Conservation (phyloP, 306 rosid genomes). For the Castanospermum australe region DNA sequence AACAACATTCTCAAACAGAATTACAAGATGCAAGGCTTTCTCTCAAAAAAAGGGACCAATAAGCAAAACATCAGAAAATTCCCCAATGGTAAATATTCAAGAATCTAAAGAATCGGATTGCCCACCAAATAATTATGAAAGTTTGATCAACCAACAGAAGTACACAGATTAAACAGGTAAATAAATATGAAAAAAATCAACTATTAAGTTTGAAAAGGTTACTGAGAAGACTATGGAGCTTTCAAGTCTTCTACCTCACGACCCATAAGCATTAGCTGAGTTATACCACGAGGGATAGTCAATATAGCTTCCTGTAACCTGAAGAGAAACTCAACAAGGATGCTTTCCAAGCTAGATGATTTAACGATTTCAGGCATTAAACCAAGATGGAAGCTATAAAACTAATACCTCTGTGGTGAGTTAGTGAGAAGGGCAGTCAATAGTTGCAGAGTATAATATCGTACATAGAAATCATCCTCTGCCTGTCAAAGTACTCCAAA, state of each 20-base stretch:
- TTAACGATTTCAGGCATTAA: slow-evolving; percentile 15
- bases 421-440: slow-evolving; percentile 89
- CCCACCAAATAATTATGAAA: not conserved
- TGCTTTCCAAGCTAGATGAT: slow-evolving; percentile 19
- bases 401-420: slow-evolving; percentile 73
- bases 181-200: not conserved
- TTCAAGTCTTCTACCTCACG: slow-evolving; percentile 71
- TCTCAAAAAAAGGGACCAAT: not conserved
- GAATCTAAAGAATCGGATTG: not conserved
- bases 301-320: slow-evolving; percentile 97
- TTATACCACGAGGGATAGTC: slow-evolving; percentile 88
- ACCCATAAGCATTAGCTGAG: slow-evolving; percentile 94
- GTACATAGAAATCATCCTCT: slow-evolving; percentile 93
- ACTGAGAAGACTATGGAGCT: slow-evolving; percentile 7
- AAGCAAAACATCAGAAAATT: not conserved
- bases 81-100: not conserved
- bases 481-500: slow-evolving; percentile 52
- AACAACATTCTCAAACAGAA: not conserved
- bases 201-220: not conserved
- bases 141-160: not conserved
- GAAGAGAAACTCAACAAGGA: slow-evolving; percentile 46
- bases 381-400: slow-evolving; percentile 26
- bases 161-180: not conserved
- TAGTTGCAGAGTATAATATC: slow-evolving; percentile 92
- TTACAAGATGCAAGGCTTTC: not conserved